A percentile compares a stretch with the other conserved stretches of the same genome.
These are phyloP conservation scores for Pseudomassariella vexata DNA, from an alignment of 2,329 filamentous ascomycete genomes.

Conservation along the genomic window DNA sequence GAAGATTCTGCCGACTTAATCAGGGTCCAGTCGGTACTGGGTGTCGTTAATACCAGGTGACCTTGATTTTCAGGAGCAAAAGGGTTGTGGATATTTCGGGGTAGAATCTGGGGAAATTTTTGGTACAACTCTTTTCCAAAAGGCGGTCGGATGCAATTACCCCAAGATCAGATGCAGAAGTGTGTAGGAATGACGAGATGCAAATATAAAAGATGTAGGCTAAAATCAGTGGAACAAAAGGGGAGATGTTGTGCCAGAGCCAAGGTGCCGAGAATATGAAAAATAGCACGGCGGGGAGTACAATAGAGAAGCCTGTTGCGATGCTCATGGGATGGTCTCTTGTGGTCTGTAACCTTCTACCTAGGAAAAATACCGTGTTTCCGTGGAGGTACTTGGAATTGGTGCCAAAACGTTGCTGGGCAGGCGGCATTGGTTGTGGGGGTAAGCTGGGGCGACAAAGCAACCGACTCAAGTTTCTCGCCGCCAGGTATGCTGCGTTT, in stretches of 20 bases:
- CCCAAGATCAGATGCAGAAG: constrained; percentile 86
- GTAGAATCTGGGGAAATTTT: constrained; percentile 71
- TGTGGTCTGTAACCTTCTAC: constrained; percentile 83
- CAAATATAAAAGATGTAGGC: constrained; percentile 88
- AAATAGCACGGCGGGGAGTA: constrained; percentile 76
- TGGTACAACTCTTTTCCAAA: constrained; percentile 5
- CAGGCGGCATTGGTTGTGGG: constrained; percentile 19
- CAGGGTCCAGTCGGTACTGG: constrained; percentile 90
- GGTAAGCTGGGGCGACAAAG: constrained; percentile 64
- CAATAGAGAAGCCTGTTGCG: constrained; percentile 73
- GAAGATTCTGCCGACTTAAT: constrained; percentile 72
- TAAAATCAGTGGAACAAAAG: constrained; percentile 82
- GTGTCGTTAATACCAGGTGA: constrained; percentile 72
- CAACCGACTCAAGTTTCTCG: constrained; percentile 77
- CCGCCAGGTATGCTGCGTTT: constrained; percentile 60
- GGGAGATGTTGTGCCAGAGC: constrained; percentile 81
- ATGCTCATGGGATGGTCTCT: constrained; percentile 84
- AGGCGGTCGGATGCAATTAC: constrained; percentile 48
- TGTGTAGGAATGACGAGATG: constrained; percentile 89
- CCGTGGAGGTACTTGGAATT: constrained; percentile 93
- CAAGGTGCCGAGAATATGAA: constrained; percentile 80
- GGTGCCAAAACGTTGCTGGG: constrained; percentile 15
- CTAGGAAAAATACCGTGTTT: constrained; percentile 84
- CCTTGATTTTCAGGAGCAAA: constrained; percentile 69
- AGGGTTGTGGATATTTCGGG: constrained; percentile 86